Conservation (phyloP, 164 flowering plant genomes). For the Macadamia tetraphylla region DNA sequence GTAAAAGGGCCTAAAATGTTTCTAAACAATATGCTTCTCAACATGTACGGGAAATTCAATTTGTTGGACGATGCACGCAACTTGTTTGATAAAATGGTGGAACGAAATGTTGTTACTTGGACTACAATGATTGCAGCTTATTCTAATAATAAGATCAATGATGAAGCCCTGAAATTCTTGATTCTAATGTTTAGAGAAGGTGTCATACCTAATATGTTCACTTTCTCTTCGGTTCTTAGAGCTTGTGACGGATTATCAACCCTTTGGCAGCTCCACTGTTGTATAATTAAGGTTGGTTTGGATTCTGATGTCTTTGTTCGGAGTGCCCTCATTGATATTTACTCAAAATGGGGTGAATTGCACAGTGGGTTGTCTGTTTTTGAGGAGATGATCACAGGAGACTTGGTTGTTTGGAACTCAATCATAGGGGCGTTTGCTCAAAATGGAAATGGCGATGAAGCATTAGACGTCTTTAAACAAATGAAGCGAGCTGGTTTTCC, state of each 20-base stretch:
- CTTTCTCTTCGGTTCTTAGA: slow-evolving; percentile 68
- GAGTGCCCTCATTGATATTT: slow-evolving; percentile 70
- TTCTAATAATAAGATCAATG: slow-evolving; percentile 22
- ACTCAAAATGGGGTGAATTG: slow-evolving; percentile 65
- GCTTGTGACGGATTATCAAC: slow-evolving; percentile 43
- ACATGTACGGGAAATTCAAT: slow-evolving; percentile 59
- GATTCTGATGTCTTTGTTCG: slow-evolving; percentile 78
- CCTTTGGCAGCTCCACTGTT: slow-evolving; percentile 55
- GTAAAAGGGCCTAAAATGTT: slow-evolving; percentile 54
- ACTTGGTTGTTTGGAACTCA: slow-evolving; percentile 70
- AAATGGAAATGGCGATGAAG: slow-evolving; percentile 63
- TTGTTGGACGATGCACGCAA: slow-evolving; percentile 46
- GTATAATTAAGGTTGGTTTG: slow-evolving; percentile 51
- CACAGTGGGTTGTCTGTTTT: slow-evolving; percentile 43
- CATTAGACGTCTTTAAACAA: slow-evolving; percentile 30
- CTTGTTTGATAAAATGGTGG: slow-evolving; percentile 72
- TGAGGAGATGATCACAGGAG: slow-evolving; percentile 67
- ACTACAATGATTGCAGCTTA: slow-evolving; percentile 79
- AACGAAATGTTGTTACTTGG: slow-evolving; percentile 80
- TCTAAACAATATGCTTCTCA: slow-evolving; percentile 47
- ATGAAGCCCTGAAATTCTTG: slow-evolving; percentile 46
- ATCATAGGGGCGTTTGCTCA: slow-evolving; percentile 62
- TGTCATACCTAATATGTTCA: slow-evolving; percentile 67
- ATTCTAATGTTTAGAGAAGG: slow-evolving; percentile 68
- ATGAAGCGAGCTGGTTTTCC: slow-evolving; percentile 55